phyloP scores from a whole-genome alignment of 129 eudicot genomes.

The Helichrysum umbraculigerum region DNA sequence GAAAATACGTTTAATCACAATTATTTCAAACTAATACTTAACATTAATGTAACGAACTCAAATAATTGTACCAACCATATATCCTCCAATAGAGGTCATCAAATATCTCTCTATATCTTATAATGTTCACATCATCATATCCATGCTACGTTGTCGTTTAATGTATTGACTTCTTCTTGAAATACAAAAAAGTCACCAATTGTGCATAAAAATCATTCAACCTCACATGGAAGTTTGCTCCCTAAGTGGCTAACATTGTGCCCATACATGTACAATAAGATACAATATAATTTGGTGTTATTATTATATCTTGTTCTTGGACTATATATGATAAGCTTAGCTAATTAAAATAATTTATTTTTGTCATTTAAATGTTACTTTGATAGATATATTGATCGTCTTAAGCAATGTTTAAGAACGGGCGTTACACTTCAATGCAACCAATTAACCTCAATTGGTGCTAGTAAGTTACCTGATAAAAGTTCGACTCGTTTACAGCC shows the following conservation, averaged over 20 bases:
- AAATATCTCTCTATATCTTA: too few relatives aligned
- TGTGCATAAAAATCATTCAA: slow-evolving; percentile 6
- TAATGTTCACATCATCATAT: background rate
- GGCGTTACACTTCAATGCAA: too few relatives aligned
- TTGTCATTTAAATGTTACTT: too few relatives aligned
- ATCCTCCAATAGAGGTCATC: background rate
- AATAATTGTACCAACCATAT: too few relatives aligned
- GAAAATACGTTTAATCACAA: too few relatives aligned
- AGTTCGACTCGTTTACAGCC: too few relatives aligned
- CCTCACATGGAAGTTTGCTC: slow-evolving; percentile 27
- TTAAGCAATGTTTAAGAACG: too few relatives aligned
- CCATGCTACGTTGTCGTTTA: background rate
- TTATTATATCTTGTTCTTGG: background rate
- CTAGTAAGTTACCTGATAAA: too few relatives aligned
- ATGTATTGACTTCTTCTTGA: background rate
- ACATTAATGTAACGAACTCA: background rate
- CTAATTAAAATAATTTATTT: too few relatives aligned
- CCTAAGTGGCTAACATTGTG: slow-evolving; percentile 31
- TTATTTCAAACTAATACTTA: too few relatives aligned
- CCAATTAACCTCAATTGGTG: too few relatives aligned
- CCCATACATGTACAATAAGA: background rate
- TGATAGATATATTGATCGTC: background rate
- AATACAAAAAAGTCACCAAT: background rate
- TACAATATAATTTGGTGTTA: background rate
- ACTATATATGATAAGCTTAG: background rate